Evolutionary conservation across 192 early-diverging fungal genomes (phyloP).

Genomic region (Phycomyces nitens): DNA sequence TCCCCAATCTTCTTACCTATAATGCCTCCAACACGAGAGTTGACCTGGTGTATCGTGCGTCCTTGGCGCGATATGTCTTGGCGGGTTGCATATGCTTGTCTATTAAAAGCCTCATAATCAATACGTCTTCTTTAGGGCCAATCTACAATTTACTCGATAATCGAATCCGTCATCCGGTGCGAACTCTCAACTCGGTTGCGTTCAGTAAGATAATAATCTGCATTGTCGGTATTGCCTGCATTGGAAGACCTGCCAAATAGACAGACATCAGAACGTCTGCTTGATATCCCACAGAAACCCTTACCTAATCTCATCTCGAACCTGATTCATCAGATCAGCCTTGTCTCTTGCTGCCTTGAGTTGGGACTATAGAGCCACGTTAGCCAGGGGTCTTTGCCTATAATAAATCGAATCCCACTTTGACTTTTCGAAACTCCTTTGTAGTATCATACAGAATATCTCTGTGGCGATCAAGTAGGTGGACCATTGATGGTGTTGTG

Average conservation of each 20-base stretch:
- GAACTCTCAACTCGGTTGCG: slow-evolving; percentile 66
- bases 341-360: slow-evolving; percentile 62
- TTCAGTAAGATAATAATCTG: slow-evolving; percentile 70
- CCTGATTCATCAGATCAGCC: slow-evolving; percentile 62
- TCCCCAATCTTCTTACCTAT: slow-evolving; percentile 43
- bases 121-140: too few relatives aligned
- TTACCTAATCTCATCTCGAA: slow-evolving; percentile 48
- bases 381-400: background rate
- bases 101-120: slow-evolving; percentile 33
- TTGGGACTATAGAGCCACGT: slow-evolving; percentile 43
- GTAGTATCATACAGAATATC: slow-evolving; percentile 77
- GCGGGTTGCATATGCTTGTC: slow-evolving; percentile 71
- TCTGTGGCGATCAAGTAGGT: slow-evolving; percentile 70
- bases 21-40: slow-evolving; percentile 51
- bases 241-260: slow-evolving; percentile 34
- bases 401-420: slow-evolving; percentile 37
- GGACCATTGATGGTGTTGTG: slow-evolving; percentile 63
- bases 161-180: slow-evolving; percentile 71
- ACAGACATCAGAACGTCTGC: too few relatives aligned
- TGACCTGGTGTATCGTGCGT: slow-evolving; percentile 48
- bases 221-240: slow-evolving; percentile 30
- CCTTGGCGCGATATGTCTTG: slow-evolving; percentile 65
- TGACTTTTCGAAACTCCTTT: slow-evolving; percentile 73
- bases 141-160: slow-evolving; percentile 80
- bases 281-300: too few relatives aligned